Base-by-base conservation (phyloP, 495 filamentous ascomycete species). In the Lasiosphaeris hirsuta region DNA sequence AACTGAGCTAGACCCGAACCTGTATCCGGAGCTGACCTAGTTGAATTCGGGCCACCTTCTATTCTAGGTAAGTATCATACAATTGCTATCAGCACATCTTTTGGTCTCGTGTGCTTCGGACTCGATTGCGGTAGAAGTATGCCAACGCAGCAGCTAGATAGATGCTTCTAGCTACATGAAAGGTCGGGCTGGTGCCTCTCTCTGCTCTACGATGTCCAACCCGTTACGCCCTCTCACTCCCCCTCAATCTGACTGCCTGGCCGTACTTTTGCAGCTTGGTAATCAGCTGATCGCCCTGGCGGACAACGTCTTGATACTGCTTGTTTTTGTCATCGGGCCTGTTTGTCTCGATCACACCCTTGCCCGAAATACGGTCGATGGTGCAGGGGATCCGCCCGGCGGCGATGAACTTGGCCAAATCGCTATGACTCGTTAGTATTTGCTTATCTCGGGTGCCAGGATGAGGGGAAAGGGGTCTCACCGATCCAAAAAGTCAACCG, bases 201-300 rank as follows among this genome's bases (percentile, higher is more conserved):
- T 13, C 43, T 23, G 18, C 2, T 14, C 23, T 41, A 49, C 15
- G 13, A 53, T 42, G 10, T 49, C 30, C 41, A 51, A 14, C 18
- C 23, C 42, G 41, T 66, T 73, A 86, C 44, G 81, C 90, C 60
- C 94, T 84, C 78, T 97, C 94, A 70, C 92, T 97, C 19, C 94
- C 94, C 58, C 95, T 83, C 74, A 98, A 80, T 63, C 95, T 81
- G 34, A 98, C 94, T 3, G 93, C 87, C 77, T 98, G 94, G 17
- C 94, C 94, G 68, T 97, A 98, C 78, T 97, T 98, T 77, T 98
- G 94, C 50, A 98, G 79, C 80, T 98, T 98, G 58, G 95, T 98
- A 71, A 98, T 96, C 47, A 98, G 76, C 64, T 93, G 86, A 75
- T 98, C 94, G 30, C 94, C 94, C 66, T 97, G 93, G 79, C 92